phyloP scores from a whole-genome alignment of 345 rosid species.

The Cardiospermum halicacabum region DNA sequence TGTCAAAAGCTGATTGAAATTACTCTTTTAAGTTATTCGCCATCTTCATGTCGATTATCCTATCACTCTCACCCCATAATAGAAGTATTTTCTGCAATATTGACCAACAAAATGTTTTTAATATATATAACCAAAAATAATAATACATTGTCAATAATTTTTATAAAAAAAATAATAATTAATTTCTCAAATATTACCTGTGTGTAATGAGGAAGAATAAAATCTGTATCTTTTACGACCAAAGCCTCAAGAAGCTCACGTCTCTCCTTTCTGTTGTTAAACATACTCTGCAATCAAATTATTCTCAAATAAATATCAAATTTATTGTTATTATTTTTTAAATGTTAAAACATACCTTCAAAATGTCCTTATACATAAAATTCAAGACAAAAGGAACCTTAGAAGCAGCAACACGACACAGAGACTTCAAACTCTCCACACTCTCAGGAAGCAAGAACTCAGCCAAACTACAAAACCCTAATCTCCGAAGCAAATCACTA shows the following conservation, averaged over 20 bases:
- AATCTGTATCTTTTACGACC: slow-evolving; percentile 19
- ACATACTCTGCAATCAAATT: slow-evolving; percentile 12
- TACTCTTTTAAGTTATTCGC: slow-evolving; percentile 27
- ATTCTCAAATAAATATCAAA: too few species aligned
- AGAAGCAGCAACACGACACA: slow-evolving; percentile 9
- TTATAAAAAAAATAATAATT: too few species aligned
- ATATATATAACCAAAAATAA: too few species aligned
- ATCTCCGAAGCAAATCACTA: slow-evolving; percentile 5
- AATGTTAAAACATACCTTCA: slow-evolving; percentile 38
- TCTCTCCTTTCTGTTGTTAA: slow-evolving; percentile 27
- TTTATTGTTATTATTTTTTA: too few species aligned
- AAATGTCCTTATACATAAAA: slow-evolving; percentile 16
- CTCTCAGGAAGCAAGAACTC: slow-evolving; percentile 34
- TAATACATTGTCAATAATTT: too few species aligned
- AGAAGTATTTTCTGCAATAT: slow-evolving; percentile 22
- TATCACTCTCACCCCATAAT: slow-evolving; percentile 26
- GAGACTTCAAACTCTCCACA: slow-evolving; percentile 6
- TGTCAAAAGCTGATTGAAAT: too few species aligned
- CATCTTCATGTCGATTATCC: slow-evolving; percentile 12
- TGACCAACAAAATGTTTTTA: background rate
- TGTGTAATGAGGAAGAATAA: slow-evolving; percentile 9
- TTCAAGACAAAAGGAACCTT: slow-evolving; percentile 18
- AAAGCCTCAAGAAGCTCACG: slow-evolving; percentile 31
- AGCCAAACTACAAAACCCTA: slow-evolving; percentile 27
- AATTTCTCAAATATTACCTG: too few species aligned